phyloP scores from a whole-genome alignment of 176 grass and related monocot species.

The Poa annua region DNA sequence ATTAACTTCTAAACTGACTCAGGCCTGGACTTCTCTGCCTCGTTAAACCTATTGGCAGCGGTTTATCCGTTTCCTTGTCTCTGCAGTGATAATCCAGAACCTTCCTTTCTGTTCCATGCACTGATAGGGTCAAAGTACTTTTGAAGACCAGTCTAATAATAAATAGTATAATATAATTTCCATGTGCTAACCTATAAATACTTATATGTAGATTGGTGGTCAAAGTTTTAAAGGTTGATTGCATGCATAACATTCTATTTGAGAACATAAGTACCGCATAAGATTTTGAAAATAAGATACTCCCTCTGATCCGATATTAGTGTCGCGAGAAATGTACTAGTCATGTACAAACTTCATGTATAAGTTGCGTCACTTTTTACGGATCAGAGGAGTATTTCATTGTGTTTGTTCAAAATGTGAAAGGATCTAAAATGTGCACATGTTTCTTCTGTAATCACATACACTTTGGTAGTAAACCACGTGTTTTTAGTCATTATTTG shows the following conservation, averaged over 20 bases:
- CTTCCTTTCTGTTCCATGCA: neutral
- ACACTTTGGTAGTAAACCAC: neutral
- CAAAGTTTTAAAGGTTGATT: neutral
- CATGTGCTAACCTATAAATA: neutral
- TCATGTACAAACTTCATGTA: too few species aligned
- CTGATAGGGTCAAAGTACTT: neutral
- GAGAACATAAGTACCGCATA: neutral
- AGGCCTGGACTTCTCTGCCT: neutral
- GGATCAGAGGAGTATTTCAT: neutral
- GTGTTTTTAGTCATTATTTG: neutral
- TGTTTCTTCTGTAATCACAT: neutral
- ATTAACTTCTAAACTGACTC: neutral
- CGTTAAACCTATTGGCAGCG: neutral
- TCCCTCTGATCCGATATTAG: too few species aligned
- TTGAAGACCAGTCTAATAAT: neutral
- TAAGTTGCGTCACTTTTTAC: too few species aligned
- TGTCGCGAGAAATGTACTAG: too few species aligned
- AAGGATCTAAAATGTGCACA: neutral
- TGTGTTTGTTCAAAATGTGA: neutral
- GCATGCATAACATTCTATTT: neutral
- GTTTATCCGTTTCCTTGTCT: neutral
- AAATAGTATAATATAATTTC: neutral
- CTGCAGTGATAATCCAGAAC: neutral
- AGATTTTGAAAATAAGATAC: neutral
- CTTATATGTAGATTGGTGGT: neutral